Conservation (phyloP, 768 basidiomycete genomes). For the Cystobasidium onofrii region DNA sequence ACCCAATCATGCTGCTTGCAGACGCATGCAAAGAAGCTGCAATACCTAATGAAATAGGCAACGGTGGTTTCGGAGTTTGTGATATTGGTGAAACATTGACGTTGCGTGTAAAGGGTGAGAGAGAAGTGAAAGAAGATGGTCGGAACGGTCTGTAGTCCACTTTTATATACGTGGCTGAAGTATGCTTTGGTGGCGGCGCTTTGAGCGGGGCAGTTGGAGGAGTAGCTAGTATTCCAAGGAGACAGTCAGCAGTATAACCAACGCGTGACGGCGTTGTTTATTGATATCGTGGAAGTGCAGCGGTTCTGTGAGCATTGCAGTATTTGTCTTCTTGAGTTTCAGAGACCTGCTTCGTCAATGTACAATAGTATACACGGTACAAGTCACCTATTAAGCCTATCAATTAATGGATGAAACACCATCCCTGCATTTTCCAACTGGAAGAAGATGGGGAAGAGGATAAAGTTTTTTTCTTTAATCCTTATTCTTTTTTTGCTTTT, state of each 20-base stretch:
- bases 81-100: slow-evolving; percentile 45
- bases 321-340: too few relatives aligned
- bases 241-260: background rate
- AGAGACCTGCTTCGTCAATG: too few relatives aligned
- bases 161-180: too few relatives aligned
- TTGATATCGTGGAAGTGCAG: too few relatives aligned
- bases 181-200: too few relatives aligned
- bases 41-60: slow-evolving; percentile 41
- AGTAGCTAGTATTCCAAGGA: too few relatives aligned
- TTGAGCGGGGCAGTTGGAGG: too few relatives aligned
- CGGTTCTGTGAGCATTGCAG: too few relatives aligned
- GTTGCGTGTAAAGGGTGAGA: background rate
- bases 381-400: background rate
- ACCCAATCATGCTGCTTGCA: slow-evolving; percentile 36
- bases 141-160: too few relatives aligned
- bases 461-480: too few relatives aligned
- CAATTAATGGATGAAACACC: background rate
- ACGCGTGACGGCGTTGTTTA: background rate
- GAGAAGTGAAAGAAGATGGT: background rate
- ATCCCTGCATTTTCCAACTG: too few relatives aligned
- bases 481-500: slow-evolving; percentile 46
- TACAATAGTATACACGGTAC: background rate
- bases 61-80: slow-evolving; percentile 46
- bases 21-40: slow-evolving; percentile 26
- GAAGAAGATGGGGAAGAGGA: too few relatives aligned